Percentiles rank a stretch among this genome's conserved stretches.
These are phyloP conservation scores for Pisolithus marmoratus DNA, from an alignment of 768 basidiomycete genomes.

Conservation along the genomic window DNA sequence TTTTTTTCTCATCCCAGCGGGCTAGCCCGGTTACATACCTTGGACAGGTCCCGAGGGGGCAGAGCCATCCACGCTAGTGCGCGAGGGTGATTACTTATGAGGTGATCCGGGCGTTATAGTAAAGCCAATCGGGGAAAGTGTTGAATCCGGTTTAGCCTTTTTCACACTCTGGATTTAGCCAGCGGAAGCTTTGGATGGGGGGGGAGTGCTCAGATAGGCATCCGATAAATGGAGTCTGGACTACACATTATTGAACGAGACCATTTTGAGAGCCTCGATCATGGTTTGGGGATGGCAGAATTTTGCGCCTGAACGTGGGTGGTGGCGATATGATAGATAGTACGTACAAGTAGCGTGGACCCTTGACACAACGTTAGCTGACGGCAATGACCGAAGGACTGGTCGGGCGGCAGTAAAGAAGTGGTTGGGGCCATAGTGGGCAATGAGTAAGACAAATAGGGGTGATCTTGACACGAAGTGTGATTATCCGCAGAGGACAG, in stretches of 20 bases:
- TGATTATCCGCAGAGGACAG: neutral
- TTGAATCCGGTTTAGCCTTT: neutral
- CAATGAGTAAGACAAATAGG: neutral
- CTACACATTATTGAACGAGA: no score
- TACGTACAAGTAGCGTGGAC: neutral
- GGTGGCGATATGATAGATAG: conserved; percentile 6
- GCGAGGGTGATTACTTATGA: no score
- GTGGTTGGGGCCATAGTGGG: no score
- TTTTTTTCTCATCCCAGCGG: neutral
- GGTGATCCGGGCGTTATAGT: no score
- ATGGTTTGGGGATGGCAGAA: conserved; percentile 5
- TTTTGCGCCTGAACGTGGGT: conserved; percentile 4
- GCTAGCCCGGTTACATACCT: neutral
- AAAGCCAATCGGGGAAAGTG: neutral
- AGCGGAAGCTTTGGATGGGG: neutral
- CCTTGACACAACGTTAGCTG: neutral
- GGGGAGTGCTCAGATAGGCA: conserved; percentile 10
- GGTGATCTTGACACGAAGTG: neutral
- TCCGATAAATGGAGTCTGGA: conserved; percentile 4
- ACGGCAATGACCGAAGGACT: conserved; percentile 6
- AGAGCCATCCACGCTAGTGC: no score
- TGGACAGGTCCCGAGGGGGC: no score
- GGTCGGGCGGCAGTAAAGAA: no score
- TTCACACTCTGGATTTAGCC: neutral
- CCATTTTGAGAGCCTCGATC: neutral